Conservation (phyloP, 495 filamentous ascomycete species). For the Glutinoglossum americanum region DNA sequence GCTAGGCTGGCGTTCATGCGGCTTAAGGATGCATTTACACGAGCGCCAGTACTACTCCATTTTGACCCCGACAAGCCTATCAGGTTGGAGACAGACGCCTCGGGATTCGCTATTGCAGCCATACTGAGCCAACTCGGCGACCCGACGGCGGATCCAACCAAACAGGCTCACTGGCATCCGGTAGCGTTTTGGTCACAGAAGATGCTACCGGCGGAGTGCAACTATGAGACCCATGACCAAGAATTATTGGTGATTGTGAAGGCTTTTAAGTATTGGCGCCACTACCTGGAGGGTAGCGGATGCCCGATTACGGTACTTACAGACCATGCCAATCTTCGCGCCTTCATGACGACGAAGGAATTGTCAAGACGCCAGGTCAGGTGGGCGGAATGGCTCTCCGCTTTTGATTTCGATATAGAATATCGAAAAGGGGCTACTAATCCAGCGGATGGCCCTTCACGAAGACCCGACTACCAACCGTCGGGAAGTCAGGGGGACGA, state of each 20-base stretch:
- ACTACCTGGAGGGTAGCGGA: slow-evolving; percentile 8
- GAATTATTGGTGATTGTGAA: slow-evolving; percentile 13
- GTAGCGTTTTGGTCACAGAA: slow-evolving; percentile 12
- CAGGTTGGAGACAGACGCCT: slow-evolving; percentile 14
- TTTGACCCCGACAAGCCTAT: slow-evolving; percentile 7
- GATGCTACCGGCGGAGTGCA: slow-evolving; percentile 7
- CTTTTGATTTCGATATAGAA: slow-evolving; percentile 9
- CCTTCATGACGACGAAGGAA: slow-evolving; percentile 6
- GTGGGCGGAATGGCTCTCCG: slow-evolving; percentile 6
- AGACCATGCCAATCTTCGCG: slow-evolving; percentile 8
- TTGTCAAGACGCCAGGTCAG: slow-evolving; percentile 4
- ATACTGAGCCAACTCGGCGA: slow-evolving; percentile 5
- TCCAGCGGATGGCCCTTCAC: slow-evolving; percentile 7
- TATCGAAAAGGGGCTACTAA: slow-evolving; percentile 7
- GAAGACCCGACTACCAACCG: slow-evolving; percentile 6
- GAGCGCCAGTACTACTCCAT: slow-evolving; percentile 6
- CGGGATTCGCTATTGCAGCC: slow-evolving; percentile 8
- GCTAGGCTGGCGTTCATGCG: slow-evolving; percentile 2
- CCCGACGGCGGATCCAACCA: background rate
- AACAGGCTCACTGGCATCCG: slow-evolving; percentile 1
- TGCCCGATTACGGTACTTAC: slow-evolving; percentile 5
- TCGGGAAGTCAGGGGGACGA: background rate
- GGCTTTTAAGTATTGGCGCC: slow-evolving; percentile 9
- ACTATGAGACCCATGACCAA: slow-evolving; percentile 11
- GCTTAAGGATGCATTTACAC: slow-evolving; percentile 4